These are phyloP conservation scores for Yamadazyma kanchanaburiensis DNA, from an alignment of 1,139 yeast species.

Conservation along the genomic window DNA sequence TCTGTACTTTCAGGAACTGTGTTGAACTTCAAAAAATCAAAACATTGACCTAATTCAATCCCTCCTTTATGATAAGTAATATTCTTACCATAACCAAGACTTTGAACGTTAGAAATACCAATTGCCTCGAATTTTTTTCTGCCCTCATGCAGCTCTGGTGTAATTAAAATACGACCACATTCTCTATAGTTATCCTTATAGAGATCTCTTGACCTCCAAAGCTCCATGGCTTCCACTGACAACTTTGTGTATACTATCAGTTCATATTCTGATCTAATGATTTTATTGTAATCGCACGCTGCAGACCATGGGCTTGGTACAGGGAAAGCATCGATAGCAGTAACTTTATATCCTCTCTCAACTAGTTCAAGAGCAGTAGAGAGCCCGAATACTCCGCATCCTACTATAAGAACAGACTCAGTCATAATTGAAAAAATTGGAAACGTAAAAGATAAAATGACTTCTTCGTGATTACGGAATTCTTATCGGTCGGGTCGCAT, in stretches of 20 bases:
- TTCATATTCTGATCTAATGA: slow-evolving; percentile 41
- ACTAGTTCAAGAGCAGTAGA: slow-evolving; percentile 18
- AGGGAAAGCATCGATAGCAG: slow-evolving; percentile 32
- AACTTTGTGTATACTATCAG: slow-evolving; percentile 32
- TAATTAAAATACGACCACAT: slow-evolving; percentile 28
- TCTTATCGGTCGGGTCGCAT: too few relatives aligned
- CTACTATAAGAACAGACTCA: slow-evolving; percentile 15
- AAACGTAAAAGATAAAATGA: too few relatives aligned
- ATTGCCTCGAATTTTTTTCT: slow-evolving; percentile 29
- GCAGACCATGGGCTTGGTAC: slow-evolving; percentile 49
- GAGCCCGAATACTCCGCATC: slow-evolving; percentile 20
- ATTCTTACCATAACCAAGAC: slow-evolving; percentile 23
- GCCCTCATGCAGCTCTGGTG: slow-evolving; percentile 15
- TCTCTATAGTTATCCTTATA: slow-evolving; percentile 27
- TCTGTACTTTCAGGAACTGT: slow-evolving; percentile 10
- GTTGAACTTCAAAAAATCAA: slow-evolving; percentile 24
- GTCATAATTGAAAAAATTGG: slow-evolving; percentile 9
- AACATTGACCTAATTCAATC: slow-evolving; percentile 18
- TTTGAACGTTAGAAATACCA: slow-evolving; percentile 26
- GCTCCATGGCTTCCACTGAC: slow-evolving; percentile 36
- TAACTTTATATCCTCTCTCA: slow-evolving; percentile 11
- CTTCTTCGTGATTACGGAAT: too few relatives aligned
- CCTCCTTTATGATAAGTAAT: slow-evolving; percentile 23
- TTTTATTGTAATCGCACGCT: slow-evolving; percentile 47
- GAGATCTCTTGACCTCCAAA: slow-evolving; percentile 34